Evolutionary conservation across 805 yeast species (phyloP), one percentile per base, ranked within the genome.

Genomic region (Schwanniomyces yamadae): DNA sequence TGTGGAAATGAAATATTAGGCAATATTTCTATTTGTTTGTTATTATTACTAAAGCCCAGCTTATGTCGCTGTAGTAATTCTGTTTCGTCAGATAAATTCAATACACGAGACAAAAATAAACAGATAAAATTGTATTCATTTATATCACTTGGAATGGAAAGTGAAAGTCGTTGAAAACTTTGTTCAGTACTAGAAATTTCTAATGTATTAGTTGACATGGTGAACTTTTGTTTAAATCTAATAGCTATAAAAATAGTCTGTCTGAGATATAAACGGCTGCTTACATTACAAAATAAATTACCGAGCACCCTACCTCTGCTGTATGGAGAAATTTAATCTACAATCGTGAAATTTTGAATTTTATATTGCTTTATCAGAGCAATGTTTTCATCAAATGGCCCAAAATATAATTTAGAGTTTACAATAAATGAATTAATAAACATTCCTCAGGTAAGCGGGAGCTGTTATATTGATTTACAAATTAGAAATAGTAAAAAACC

Each of bases 401-500:
- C 87, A 6, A 78, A 78, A 59, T 90, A 86, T 57, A 63, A 75
- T 33, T 67, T 87, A 26, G 57, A 68, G 14, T 60, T 87, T 19
- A 58, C 71, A 12, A 71, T 89, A 31, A 73, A 76, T 37, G 95
- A 86, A 44, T 64, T 91, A 31, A 73, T 82, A n/a, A 90, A 90
- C 50, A 75, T 91, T 19, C 98, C 98, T 1, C 89, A 85, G 46
- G 69, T 82, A 1, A 66, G 79, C 3, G 95, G 95, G 0, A 54
- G 66, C 23, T 79, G 91, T 47, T 79, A 59, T 44, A 75, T 88
- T 13, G 78, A 80, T 39, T 74, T 90, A 74, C 68, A 66, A 28
- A 63, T 85, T 7, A 68, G 71, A 36, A 88, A 83, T 42, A 63
- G 76, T 31, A 54, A 45, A 34, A 44, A 47, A 26, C 34, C 27